Evolutionary conservation across 495 filamentous ascomycete species (phyloP), one percentile per base, ranked within the genome.

Genomic region (Penicillium crystallinum): DNA sequence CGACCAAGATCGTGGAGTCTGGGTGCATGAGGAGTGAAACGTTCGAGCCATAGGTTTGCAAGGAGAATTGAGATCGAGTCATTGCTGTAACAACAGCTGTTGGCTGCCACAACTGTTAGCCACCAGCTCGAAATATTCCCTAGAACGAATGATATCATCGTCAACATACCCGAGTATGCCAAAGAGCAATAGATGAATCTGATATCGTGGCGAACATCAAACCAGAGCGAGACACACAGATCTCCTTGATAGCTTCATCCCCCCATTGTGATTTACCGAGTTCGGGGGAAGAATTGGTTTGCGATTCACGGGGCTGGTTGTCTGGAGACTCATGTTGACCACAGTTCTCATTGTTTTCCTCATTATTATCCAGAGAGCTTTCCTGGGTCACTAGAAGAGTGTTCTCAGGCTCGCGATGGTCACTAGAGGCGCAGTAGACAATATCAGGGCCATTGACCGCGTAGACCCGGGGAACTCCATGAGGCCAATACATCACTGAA

Each of bases 401-500:
- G 12, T 19, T n/a, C 2, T 18, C n/a, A 18, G 35, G 33, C 21
- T 63, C 52, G 44, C 54, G 55, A 47, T 66, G 39, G 34, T 78
- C 75, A 35, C 77, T 74, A 35, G 71, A 65, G 54, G 62, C 60
- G 21, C 67, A 58, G 46, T 63, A 53, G 12, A 70, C 59, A 40
- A 67, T 70, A 59, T 68, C 61, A 42, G 78, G 76, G 58, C 78
- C 75, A 70, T 80, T 85, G 71, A 86, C 86, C 68, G 88, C 87
- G 79, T 92, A 95, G 63, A 95, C 86, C 70, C 84, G 79, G 53
- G 91, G 91, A 55, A 90, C 88, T 68, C 90, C 90, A 73, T 93
- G 79, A 61, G 92, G 92, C 92, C 92, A 97, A 79, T 97, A 97
- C 91, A 97, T 97, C 79, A 80, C 79, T 81, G 63, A 52, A 53